These are phyloP conservation scores for Umbelopsis sp. DNA, from an alignment of 192 early-diverging fungal species.

Conservation along the genomic window DNA sequence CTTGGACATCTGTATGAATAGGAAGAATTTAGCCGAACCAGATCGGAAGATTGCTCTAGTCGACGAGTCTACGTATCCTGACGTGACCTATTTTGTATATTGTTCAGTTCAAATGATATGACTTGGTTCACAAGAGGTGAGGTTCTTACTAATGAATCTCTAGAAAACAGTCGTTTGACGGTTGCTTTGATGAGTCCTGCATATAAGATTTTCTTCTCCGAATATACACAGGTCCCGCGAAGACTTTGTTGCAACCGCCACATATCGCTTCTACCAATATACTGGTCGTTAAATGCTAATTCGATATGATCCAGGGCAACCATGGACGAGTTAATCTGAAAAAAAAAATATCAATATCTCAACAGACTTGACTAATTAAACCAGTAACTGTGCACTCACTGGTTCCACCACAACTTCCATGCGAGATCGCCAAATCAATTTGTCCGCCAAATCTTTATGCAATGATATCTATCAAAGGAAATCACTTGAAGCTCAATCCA, in stretches of 20 bases:
- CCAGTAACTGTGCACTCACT: not conserved
- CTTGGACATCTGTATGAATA: slow-evolving; percentile 94
- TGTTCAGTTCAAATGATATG: not conserved
- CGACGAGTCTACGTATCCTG: slow-evolving; percentile 76
- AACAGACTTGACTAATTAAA: not conserved
- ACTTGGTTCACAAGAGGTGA: not conserved
- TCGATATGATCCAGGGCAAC: slow-evolving; percentile 84
- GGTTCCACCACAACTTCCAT: slow-evolving; percentile 18
- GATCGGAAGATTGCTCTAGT: slow-evolving; percentile 92
- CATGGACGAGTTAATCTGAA: slow-evolving; percentile 64
- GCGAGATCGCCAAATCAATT: not conserved
- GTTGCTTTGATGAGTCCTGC: slow-evolving; percentile 74
- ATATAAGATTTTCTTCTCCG: slow-evolving; percentile 73
- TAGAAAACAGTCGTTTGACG: slow-evolving; percentile 78
- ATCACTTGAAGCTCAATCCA: not conserved
- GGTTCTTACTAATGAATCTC: slow-evolving; percentile 56
- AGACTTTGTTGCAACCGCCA: slow-evolving; percentile 82
- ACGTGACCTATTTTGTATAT: slow-evolving; percentile 55
- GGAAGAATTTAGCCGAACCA: slow-evolving; percentile 90
- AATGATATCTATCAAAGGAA: not conserved
- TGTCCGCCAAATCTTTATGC: slow-evolving; percentile 2
- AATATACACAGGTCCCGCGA: slow-evolving; percentile 70
- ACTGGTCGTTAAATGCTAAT: slow-evolving; percentile 87
- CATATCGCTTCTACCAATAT: slow-evolving; percentile 92
- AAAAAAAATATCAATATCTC: not conserved